phyloP scores from a whole-genome alignment of 441 rosid species.

The Pelargonium citronellum region DNA sequence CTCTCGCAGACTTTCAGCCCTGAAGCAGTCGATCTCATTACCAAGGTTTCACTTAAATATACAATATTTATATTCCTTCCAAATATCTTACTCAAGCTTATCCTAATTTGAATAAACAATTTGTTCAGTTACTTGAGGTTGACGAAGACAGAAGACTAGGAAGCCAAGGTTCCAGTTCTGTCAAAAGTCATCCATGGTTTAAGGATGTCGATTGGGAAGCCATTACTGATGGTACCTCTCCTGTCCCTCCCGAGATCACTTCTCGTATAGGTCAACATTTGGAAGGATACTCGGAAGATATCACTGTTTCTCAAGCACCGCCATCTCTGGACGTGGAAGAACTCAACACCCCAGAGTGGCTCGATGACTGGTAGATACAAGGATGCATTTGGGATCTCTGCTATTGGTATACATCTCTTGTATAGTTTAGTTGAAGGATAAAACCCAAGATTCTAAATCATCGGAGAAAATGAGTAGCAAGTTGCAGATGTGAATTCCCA shows the following conservation, averaged over 20 bases:
- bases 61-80: background rate
- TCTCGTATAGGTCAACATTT: conserved; percentile 45
- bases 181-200: conserved; percentile 78
- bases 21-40: conserved; percentile 68
- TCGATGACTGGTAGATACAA: conserved; percentile 64
- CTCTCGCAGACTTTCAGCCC: conserved; percentile 51
- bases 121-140: conserved; percentile 65
- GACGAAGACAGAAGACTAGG: conserved; percentile 69
- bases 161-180: conserved; percentile 46
- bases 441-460: background rate
- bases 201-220: conserved; percentile 54
- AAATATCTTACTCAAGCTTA: background rate
- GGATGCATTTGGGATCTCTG: background rate
- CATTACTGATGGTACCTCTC: conserved; percentile 39
- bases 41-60: conserved; percentile 44
- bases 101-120: conserved; percentile 8
- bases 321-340: conserved; percentile 39
- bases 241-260: conserved; percentile 57
- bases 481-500: background rate
- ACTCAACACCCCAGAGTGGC: conserved; percentile 59
- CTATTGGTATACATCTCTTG: background rate
- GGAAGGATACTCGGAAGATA: conserved; percentile 40
- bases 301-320: conserved; percentile 29
- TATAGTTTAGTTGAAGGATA: conserved; percentile 10
- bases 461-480: background rate